Percentiles rank a stretch among this genome's conserved stretches.
These are phyloP conservation scores for Stachybotrys elegans DNA, from an alignment of 2,329 filamentous ascomycete genomes.

Conservation along the genomic window DNA sequence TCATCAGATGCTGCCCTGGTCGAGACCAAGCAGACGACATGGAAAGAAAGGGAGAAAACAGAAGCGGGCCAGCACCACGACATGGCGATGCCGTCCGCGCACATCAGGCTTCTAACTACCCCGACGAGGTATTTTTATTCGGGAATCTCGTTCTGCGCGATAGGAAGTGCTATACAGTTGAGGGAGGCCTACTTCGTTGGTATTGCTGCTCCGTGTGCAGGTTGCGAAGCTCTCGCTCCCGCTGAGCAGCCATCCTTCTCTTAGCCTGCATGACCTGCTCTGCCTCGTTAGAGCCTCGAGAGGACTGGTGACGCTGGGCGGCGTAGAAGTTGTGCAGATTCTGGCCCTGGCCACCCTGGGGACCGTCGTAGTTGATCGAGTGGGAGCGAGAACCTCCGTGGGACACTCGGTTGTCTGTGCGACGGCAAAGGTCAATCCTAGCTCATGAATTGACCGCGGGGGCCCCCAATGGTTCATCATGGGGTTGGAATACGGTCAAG, in stretches of 20 bases:
- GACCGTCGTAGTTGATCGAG: slow-evolving; percentile 77
- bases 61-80: slow-evolving; percentile 15
- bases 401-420: slow-evolving; percentile 64
- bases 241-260: slow-evolving; percentile 97
- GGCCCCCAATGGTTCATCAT: slow-evolving; percentile 1
- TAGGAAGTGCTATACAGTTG: slow-evolving; percentile 61
- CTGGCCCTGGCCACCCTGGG: slow-evolving; percentile 58
- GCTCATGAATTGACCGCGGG: slow-evolving; percentile 5
- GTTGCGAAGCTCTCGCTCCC: slow-evolving; percentile 97
- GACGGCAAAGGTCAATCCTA: too few relatives aligned
- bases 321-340: slow-evolving; percentile 91
- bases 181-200: slow-evolving; percentile 93
- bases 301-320: slow-evolving; percentile 82
- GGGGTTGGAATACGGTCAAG: too few relatives aligned
- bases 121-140: slow-evolving; percentile 28
- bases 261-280: slow-evolving; percentile 99
- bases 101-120: not conserved
- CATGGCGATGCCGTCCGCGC: slow-evolving; percentile 6
- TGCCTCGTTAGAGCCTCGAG: slow-evolving; percentile 80
- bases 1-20: too few relatives aligned
- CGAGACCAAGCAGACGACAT: too few relatives aligned
- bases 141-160: slow-evolving; percentile 25
- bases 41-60: slow-evolving; percentile 18
- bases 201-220: slow-evolving; percentile 99
- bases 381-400: slow-evolving; percentile 67